Percentiles rank a stretch among this genome's conserved stretches.
Evolutionary conservation across 495 filamentous ascomycete genomes (phyloP).

Genomic region (Penicillium ochrochloron): DNA sequence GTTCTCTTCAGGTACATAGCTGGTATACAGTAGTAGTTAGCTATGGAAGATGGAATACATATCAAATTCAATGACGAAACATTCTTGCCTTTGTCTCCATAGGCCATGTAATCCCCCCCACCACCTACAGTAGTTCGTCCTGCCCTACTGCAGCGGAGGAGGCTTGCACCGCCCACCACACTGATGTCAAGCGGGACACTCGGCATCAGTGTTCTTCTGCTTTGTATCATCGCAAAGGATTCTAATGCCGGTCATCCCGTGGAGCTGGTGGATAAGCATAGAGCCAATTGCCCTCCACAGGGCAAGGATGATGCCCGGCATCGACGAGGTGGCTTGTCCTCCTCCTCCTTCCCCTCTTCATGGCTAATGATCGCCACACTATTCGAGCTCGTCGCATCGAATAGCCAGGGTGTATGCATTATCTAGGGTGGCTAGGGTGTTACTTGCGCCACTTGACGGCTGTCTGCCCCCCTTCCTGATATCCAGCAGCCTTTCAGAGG

Average conservation of each 20-base stretch:
- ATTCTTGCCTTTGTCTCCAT: background rate
- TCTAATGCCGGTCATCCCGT: background rate
- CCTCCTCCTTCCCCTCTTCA: background rate
- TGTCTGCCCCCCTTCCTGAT: background rate
- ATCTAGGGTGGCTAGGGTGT: background rate
- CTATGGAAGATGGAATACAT: background rate
- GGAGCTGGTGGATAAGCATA: background rate
- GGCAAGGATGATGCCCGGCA: background rate
- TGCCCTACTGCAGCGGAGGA: background rate
- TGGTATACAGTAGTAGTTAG: background rate
- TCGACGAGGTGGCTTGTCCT: background rate
- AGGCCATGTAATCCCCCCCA: background rate
- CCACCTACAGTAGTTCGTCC: slow-evolving; percentile 2
- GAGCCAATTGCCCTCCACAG: background rate
- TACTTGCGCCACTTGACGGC: slow-evolving; percentile 7
- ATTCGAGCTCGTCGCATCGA: background rate
- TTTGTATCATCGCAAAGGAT: background rate
- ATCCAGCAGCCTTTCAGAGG: background rate
- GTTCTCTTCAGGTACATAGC: too few relatives aligned
- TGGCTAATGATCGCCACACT: background rate
- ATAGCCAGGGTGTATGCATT: background rate
- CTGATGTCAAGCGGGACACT: slow-evolving; percentile 6
- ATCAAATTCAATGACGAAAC: background rate
- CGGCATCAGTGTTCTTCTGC: background rate
- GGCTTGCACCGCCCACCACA: slow-evolving; percentile 4